Percentiles rank a stretch among this genome's conserved stretches.
These are phyloP conservation scores for Termitomyces titanicus DNA, from an alignment of 768 basidiomycete genomes.

Conservation along the genomic window DNA sequence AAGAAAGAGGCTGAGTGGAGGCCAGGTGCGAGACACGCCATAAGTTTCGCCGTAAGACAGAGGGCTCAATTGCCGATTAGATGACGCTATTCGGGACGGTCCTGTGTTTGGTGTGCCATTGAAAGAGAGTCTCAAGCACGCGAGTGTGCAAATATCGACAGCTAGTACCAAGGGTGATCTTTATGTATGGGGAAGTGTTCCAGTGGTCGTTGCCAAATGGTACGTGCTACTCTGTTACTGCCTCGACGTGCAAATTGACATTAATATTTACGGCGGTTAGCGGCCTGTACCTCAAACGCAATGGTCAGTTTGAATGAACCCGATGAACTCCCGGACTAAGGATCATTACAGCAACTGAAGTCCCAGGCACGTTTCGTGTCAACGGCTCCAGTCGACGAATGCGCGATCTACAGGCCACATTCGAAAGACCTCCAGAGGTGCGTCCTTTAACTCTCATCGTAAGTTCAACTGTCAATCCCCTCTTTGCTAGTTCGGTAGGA, in stretches of 20 bases:
- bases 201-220: conserved; percentile 98
- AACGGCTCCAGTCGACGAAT: conserved; percentile 95
- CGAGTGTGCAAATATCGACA: conserved; percentile 92
- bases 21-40: conserved; percentile 31
- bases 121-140: conserved; percentile 78
- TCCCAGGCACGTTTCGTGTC: conserved; percentile 91
- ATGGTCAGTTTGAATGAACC: conserved; percentile 47
- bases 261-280: conserved; percentile 35
- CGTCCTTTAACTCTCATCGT: conserved; percentile 17
- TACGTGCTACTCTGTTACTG: conserved; percentile 35
- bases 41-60: background rate
- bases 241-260: conserved; percentile 4
- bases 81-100: background rate
- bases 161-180: conserved; percentile 78
- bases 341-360: conserved; percentile 67
- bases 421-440: conserved; percentile 87
- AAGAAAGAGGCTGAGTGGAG: conserved; percentile 51
- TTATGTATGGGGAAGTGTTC: conserved; percentile 92
- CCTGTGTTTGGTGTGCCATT: conserved; percentile 84
- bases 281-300: conserved; percentile 92
- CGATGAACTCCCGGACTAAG: conserved; percentile 1
- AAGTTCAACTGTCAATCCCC: background rate
- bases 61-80: conserved; percentile 2
- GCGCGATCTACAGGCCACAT: conserved; percentile 89
- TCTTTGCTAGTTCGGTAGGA: conserved; percentile 78